These are phyloP conservation scores for Cryptococcus sp. DNA, from an alignment of 1,284 basidiomycete genomes.

Conservation along the genomic window DNA sequence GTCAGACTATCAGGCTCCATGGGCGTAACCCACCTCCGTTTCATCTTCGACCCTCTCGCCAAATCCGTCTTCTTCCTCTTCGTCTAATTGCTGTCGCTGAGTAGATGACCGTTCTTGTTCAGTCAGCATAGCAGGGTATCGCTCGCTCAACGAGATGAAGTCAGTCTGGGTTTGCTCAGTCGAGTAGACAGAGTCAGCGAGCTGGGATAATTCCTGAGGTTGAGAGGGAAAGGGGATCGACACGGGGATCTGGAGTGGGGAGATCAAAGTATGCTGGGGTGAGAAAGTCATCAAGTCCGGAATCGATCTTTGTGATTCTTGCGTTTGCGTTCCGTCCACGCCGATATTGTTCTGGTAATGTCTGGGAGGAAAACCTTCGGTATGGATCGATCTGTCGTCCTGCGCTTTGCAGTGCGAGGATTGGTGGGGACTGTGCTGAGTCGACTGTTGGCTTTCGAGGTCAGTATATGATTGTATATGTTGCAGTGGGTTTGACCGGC, in stretches of 20 bases:
- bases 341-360: too few relatives aligned
- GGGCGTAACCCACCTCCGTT: background rate
- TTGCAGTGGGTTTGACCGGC: too few relatives aligned
- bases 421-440: too few relatives aligned
- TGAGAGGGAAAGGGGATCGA: background rate
- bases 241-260: background rate
- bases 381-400: background rate
- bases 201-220: background rate
- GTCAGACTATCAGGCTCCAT: background rate
- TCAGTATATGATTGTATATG: too few relatives aligned
- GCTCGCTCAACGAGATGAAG: too few relatives aligned
- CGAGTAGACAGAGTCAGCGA: background rate
- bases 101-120: background rate
- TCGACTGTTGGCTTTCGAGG: too few relatives aligned
- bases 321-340: background rate
- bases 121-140: constrained; percentile 4
- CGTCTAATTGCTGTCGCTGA: background rate
- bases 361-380: background rate
- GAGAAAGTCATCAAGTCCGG: constrained; percentile 7
- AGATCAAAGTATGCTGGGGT: background rate
- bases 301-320: background rate
- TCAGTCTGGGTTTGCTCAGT: background rate
- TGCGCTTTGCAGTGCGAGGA: too few relatives aligned
- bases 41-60: background rate
- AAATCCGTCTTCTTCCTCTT: constrained; percentile 5